Percentiles rank a stretch among this genome's conserved stretches.
These are phyloP conservation scores for Rhodamnia argentea DNA, from an alignment of 345 rosid species.

Conservation along the genomic window DNA sequence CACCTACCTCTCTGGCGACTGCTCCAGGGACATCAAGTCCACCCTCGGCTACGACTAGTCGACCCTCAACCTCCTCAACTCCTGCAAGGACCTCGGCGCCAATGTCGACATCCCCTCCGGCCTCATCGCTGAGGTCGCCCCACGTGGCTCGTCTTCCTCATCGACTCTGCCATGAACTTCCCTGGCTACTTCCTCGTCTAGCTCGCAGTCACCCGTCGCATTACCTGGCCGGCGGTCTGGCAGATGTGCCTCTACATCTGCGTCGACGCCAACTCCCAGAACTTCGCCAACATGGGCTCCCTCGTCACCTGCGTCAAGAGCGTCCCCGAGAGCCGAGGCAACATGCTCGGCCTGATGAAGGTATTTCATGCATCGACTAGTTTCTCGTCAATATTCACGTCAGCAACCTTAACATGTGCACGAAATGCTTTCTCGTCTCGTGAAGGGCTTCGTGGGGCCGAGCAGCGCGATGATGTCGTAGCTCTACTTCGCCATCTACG, in stretches of 20 bases:
- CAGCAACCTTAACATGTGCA: neutral
- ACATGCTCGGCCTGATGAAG: neutral
- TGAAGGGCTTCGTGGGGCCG: constrained; percentile 9
- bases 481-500: constrained; percentile 5
- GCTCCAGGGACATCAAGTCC: too few species aligned
- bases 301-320: constrained; percentile 9
- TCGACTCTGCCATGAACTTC: constrained; percentile 11
- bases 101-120: constrained; percentile 12
- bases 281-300: constrained; percentile 8
- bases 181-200: constrained; percentile 12
- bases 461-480: constrained; percentile 12
- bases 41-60: too few species aligned
- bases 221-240: constrained; percentile 2
- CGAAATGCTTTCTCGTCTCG: neutral
- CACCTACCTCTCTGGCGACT: too few species aligned
- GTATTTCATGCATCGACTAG: neutral
- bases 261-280: constrained; percentile 8
- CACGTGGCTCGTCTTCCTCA: constrained; percentile 6
- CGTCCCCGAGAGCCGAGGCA: constrained; percentile 9
- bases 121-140: constrained; percentile 11
- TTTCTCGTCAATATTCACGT: neutral
- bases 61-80: too few species aligned
- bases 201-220: constrained; percentile 5
- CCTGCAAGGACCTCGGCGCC: too few species aligned
- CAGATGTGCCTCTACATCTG: constrained; percentile 9